Evolutionary conservation across 129 eudicot species (phyloP).

Genomic region (Artemisia tridentata): DNA sequence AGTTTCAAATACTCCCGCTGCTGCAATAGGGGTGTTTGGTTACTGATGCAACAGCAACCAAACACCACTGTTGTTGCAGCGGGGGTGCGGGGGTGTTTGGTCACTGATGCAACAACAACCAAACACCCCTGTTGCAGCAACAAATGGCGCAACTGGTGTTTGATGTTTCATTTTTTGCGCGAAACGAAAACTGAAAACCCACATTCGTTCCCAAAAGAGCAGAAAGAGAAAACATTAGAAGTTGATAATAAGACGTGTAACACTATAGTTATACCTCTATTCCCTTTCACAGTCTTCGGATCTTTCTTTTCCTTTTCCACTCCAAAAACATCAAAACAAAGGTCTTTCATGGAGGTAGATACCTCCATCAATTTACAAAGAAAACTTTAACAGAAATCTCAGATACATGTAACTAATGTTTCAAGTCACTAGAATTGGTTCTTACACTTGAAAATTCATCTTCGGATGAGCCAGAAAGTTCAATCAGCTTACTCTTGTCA

Average conservation of each 20-base stretch:
- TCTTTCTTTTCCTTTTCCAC: conserved; percentile 73
- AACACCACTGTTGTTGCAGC: no score
- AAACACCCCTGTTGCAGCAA: no score
- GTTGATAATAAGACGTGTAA: background rate
- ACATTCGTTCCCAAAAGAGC: no score
- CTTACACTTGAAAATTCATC: conserved; percentile 88
- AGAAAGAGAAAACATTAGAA: background rate
- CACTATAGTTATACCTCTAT: conserved; percentile 50
- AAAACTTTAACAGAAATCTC: background rate
- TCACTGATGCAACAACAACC: no score
- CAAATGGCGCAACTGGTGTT: no score
- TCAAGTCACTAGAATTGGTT: background rate
- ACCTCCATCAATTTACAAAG: conserved; percentile 48
- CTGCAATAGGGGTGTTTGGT: no score
- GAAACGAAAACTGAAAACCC: no score
- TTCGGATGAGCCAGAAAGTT: conserved; percentile 92
- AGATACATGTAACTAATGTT: background rate
- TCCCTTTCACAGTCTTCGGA: conserved; percentile 65
- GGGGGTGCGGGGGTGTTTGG: no score
- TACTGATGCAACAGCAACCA: no score
- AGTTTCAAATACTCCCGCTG: no score
- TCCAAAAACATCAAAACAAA: conserved; percentile 87
- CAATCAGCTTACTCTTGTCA: conserved; percentile 68
- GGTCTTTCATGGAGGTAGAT: conserved; percentile 78
- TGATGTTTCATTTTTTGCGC: no score